These are phyloP conservation scores for Theobroma grandiflorum DNA, from an alignment of 441 rosid species.

Conservation along the genomic window DNA sequence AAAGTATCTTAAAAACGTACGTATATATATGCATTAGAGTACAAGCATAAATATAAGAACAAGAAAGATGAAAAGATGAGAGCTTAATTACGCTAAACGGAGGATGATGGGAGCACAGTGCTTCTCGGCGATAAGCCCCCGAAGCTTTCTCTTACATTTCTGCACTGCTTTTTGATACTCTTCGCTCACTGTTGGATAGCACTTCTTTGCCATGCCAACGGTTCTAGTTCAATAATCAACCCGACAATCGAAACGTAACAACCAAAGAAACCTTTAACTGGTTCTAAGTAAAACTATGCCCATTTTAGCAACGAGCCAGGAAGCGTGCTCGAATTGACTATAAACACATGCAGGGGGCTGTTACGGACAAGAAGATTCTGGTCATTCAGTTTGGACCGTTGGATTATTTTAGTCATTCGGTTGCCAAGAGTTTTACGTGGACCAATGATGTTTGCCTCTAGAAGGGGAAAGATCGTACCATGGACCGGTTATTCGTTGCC, in stretches of 20 bases:
- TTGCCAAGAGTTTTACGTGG: not conserved
- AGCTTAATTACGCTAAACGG: constrained; percentile 53
- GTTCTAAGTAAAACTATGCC: not conserved
- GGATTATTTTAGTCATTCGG: not conserved
- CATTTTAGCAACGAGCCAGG: not conserved
- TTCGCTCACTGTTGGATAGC: constrained; percentile 55
- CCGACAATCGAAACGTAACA: not conserved
- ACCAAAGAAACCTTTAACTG: not conserved
- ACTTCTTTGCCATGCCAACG: constrained; percentile 49
- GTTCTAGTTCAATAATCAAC: not conserved
- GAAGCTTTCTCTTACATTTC: constrained; percentile 59
- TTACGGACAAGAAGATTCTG: constrained; percentile 25
- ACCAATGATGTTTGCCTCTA: not conserved
- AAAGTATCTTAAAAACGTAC: not conserved
- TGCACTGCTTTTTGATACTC: constrained; percentile 53
- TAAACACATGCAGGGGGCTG: not conserved
- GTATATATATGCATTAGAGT: not conserved
- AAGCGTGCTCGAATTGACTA: not conserved
- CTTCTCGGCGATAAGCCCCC: constrained; percentile 63
- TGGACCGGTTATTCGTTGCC: constrained; percentile 26
- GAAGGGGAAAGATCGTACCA: constrained; percentile 23
- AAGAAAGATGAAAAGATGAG: not conserved
- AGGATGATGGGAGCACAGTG: constrained; percentile 68
- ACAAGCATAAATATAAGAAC: not conserved
- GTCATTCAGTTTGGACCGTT: not conserved